phyloP scores from a whole-genome alignment of 179 eudicot genomes.

The Sideroxylon spinosum region DNA sequence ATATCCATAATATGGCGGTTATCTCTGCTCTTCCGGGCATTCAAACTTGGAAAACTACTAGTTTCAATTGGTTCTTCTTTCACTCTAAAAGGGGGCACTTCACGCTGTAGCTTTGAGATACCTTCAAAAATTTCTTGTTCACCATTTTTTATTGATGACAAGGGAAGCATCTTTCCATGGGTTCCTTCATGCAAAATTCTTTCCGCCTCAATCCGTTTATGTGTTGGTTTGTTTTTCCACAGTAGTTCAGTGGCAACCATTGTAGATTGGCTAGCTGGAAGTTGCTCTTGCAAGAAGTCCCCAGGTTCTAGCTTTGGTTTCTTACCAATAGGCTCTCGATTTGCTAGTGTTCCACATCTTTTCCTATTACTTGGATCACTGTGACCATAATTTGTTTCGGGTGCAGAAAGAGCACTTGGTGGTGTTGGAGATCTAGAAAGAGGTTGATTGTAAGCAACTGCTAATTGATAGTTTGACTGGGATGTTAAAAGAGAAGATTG shows the following conservation, averaged over 20 bases:
- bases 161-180: neutral
- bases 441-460: neutral
- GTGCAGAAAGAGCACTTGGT: conserved; percentile 9
- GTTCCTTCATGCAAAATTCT: neutral
- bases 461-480: conserved; percentile 2
- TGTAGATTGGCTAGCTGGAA: conserved; percentile 1
- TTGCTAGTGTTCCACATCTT: conserved; percentile 1
- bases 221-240: conserved; percentile 1
- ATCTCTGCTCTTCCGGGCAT: neutral
- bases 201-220: conserved; percentile 2
- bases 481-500: neutral
- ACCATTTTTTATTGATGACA: neutral
- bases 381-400: neutral
- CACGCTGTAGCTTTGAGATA: conserved; percentile 8
- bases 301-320: conserved; percentile 11
- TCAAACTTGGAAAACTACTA: neutral
- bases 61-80: conserved; percentile 13
- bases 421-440: conserved; percentile 1
- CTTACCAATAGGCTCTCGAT: conserved; percentile 10
- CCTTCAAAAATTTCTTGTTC: neutral
- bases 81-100: neutral
- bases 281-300: conserved; percentile 12
- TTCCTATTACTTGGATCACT: conserved; percentile 1
- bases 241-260: neutral
- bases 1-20: neutral